phyloP scores from a whole-genome alignment of 805 yeast genomes.

The Wilhelminamyces savonicus region DNA sequence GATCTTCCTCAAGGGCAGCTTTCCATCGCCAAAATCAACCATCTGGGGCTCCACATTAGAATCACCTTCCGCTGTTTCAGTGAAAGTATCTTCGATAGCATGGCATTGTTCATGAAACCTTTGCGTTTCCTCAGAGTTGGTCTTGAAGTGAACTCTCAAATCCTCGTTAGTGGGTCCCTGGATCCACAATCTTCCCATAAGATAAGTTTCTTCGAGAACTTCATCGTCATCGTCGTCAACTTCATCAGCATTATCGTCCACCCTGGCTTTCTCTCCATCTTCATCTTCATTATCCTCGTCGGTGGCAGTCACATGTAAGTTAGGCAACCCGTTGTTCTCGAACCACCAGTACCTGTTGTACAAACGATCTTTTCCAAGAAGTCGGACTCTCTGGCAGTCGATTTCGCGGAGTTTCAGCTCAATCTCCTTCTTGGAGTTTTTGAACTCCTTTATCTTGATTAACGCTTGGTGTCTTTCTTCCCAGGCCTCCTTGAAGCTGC shows the following conservation, averaged over 20 bases:
- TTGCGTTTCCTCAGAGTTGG: slow-evolving; percentile 1
- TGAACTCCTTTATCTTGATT: slow-evolving; percentile 38
- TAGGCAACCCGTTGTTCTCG: slow-evolving; percentile 77
- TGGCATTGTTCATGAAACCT: neutral
- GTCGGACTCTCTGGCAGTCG: slow-evolving; percentile 71
- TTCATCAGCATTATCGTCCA: slow-evolving; percentile 17
- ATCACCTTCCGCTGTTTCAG: too few relatives aligned
- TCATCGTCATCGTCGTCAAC: slow-evolving; percentile 42
- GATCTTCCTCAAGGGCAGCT: too few relatives aligned
- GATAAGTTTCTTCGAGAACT: slow-evolving; percentile 48
- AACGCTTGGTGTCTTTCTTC: slow-evolving; percentile 38
- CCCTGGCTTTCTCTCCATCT: slow-evolving; percentile 21
- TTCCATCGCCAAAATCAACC: neutral
- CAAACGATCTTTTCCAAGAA: slow-evolving; percentile 76
- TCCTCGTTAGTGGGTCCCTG: slow-evolving; percentile 75
- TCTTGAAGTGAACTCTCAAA: slow-evolving; percentile 18
- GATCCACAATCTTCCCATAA: slow-evolving; percentile 83
- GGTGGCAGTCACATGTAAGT: slow-evolving; percentile 29
- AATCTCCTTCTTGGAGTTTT: slow-evolving; percentile 42
- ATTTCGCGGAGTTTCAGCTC: slow-evolving; percentile 61
- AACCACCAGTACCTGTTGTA: slow-evolving; percentile 95
- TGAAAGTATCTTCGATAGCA: too few relatives aligned
- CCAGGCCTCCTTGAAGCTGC: slow-evolving; percentile 38
- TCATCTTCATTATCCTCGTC: slow-evolving; percentile 38
- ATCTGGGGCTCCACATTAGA: neutral